Base-by-base conservation (phyloP, 2,329 filamentous ascomycete species). In the Diaporthe aspalathi region DNA sequence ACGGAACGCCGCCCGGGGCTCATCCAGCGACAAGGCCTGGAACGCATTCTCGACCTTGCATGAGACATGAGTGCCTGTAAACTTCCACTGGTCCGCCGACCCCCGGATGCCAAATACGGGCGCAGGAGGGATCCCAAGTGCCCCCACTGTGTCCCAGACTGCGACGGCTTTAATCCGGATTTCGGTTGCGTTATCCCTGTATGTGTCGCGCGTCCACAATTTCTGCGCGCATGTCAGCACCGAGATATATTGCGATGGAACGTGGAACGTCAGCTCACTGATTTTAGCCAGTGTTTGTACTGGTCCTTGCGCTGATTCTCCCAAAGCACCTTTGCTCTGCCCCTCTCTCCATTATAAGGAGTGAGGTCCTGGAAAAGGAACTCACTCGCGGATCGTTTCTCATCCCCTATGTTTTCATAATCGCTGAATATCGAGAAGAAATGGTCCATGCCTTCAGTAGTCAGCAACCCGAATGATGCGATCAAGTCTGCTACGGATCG, bases 141-240 rank as follows among this genome's bases (percentile, higher is more conserved):
- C 76, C 68, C 84, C 84, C 38, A 87, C 85, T 1, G 85, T 87
- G 74, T 87, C 85, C 82, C 83, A 87, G 7, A 87, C 85, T 6
- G 81, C 85, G 32, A 87, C 79, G 1, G 84, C 84, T 72, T 83
- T 82, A 69, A 87, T 80, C 12, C 76, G 80, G 45, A 87, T 82
- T 12, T 80, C 72, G 35, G 78, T 74, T 24, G 73, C 67, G 43
- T 76, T 78, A 53, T 82, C 78, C 8, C 73, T 75, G 71, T 77
- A 79, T n/a, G 78, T 77, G 57, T 83, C 79, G 43, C 81, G 78
- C 0, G 83, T 83, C 67, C 83, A 77, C 2, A 73, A 74, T 38
- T 76, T 70, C 77, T 82, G 65, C 2, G 14, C 7, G 12, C 1
- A 0, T 16, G 20, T 73, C 16, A 73, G 54, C 53, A 29, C 22